A percentile compares a stretch with the other conserved stretches of the same genome.
These are phyloP conservation scores for Backusella circina DNA, from an alignment of 192 early-diverging fungal genomes.

Conservation along the genomic window DNA sequence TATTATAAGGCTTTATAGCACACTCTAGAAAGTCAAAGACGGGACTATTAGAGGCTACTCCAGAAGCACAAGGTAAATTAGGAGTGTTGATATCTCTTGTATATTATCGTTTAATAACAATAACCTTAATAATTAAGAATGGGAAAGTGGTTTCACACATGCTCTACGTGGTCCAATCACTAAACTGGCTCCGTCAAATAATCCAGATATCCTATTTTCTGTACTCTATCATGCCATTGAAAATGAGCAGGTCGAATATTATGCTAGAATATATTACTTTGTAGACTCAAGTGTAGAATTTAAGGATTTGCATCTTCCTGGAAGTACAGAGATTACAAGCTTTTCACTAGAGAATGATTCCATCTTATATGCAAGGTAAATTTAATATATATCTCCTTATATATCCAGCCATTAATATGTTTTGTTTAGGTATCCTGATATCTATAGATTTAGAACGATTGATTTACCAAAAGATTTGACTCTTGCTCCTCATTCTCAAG, in stretches of 20 bases:
- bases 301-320: constrained; percentile 31
- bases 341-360: constrained; percentile 21
- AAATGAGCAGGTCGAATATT: constrained; percentile 23
- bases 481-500: constrained; percentile 16
- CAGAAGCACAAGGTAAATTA: not conserved
- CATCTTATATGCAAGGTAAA: constrained; percentile 31
- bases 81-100: too few species aligned
- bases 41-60: not conserved
- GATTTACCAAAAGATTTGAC: constrained; percentile 14
- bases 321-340: constrained; percentile 19
- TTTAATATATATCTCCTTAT: not conserved
- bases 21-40: not conserved
- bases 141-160: constrained; percentile 22
- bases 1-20: not conserved
- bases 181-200: not conserved
- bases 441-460: constrained; percentile 10
- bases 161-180: constrained; percentile 26
- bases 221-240: constrained; percentile 29
- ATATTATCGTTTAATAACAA: not conserved
- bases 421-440: constrained; percentile 18
- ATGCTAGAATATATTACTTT: constrained; percentile 23
- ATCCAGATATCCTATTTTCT: constrained; percentile 12
- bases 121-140: constrained; percentile 3
- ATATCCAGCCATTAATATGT: not conserved
- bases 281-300: not conserved